Evolutionary conservation across 1,284 basidiomycete genomes (phyloP), one percentile per base, ranked within the genome.

Genomic region (Ganoderma multipileum): DNA sequence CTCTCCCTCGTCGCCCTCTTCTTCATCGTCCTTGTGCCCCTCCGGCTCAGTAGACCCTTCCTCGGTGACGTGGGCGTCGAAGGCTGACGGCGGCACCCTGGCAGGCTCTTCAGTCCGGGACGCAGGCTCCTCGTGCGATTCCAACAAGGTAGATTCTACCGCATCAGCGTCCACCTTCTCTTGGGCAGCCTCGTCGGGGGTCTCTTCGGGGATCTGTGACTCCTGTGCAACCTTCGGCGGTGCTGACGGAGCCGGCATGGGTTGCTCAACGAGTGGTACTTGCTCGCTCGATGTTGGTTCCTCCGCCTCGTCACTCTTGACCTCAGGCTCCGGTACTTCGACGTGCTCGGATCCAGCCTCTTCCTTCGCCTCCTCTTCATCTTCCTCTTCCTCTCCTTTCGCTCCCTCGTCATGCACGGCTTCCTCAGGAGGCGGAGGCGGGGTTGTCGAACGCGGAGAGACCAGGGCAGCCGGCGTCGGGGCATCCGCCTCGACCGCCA

Each of bases 401-500:
- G 28, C 55, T 20, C 33, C 33, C 20, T 64, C 28, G n/a, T 52
- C 61, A 12, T 41, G 3, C 3, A 26, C 20, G 30, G 65, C 57
- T 28, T 26, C 20, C 16, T 41, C 11, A 12, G 54, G 30, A 8
- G 64, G n/a, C 12, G 36, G 33, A 30, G 36, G 41, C 36, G 63
- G 33, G 50, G 42, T 52, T 30, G 42, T 16, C 20, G 41, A n/a
- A n/a, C 8, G 28, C 26, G 41, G 9, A 18, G 14, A 41, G 38
- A 41, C 54, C 20, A 39, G 36, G 8, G 28, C 44, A 47, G 41
- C 18, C 1, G 44, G 33, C 36, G 41, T 36, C 3, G 59, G 65
- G 26, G 65, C 23, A 41, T 67, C 65, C 16, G 52, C 63, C 11
- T 65, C 68, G 16, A 60, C 55, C 3, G 66, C 65, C 0, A 61